Percentiles rank a stretch among this genome's conserved stretches.
Conservation (phyloP, 345 rosid genomes). For the Nasturtium officinale region DNA sequence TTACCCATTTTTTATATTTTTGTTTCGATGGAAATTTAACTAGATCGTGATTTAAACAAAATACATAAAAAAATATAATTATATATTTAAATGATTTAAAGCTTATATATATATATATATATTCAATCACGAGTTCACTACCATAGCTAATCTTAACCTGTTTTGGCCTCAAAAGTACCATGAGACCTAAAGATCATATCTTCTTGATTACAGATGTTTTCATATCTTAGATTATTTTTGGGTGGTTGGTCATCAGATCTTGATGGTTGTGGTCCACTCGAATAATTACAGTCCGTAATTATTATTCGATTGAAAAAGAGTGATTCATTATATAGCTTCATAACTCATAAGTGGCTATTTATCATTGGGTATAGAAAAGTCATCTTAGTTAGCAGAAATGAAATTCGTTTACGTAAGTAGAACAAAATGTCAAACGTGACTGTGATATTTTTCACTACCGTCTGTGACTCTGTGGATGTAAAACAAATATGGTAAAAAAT, state of each 20-base stretch:
- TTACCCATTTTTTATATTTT: neutral
- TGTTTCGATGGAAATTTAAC: neutral
- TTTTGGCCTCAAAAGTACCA: neutral
- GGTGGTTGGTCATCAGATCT: constrained; percentile 15
- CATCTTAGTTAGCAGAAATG: neutral
- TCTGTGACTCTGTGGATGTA: neutral
- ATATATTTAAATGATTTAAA: neutral
- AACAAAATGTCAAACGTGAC: constrained; percentile 12
- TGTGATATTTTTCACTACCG: neutral
- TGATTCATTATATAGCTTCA: neutral
- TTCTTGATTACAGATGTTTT: neutral
- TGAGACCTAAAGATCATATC: neutral
- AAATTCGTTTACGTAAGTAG: constrained; percentile 9
- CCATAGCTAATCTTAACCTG: neutral
- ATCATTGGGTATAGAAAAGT: constrained; percentile 19
- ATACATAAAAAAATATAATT: neutral
- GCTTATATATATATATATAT: neutral
- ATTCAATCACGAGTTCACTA: neutral
- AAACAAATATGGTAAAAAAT: neutral
- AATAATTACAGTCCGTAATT: constrained; percentile 11
- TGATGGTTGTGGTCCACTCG: constrained; percentile 10
- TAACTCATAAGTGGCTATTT: neutral
- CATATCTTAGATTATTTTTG: too few relatives aligned
- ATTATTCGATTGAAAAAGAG: constrained; percentile 1
- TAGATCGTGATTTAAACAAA: constrained; percentile 8